Percentiles rank a stretch among this genome's conserved stretches.
Evolutionary conservation across 2,329 filamentous ascomycete genomes (phyloP).

Genomic region (Aspergillus sp.): DNA sequence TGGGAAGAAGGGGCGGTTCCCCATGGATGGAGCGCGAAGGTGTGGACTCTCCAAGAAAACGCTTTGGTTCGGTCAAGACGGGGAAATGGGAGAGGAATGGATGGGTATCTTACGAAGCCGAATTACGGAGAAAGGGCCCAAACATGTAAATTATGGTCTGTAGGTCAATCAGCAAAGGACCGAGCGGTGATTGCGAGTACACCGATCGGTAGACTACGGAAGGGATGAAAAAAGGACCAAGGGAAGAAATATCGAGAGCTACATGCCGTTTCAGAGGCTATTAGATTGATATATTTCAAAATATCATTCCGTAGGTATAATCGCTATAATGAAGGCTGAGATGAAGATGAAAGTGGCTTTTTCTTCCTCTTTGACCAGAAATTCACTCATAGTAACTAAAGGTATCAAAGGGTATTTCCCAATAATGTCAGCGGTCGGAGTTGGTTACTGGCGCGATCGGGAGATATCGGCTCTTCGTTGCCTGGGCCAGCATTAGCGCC

Average conservation of each 20-base stretch:
- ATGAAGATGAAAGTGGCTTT: neutral
- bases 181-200: neutral
- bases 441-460: conserved; percentile 33
- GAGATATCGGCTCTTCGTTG: conserved; percentile 41
- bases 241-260: neutral
- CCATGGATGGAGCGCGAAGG: conserved; percentile 24
- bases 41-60: conserved; percentile 21
- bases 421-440: conserved; percentile 16
- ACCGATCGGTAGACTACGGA: neutral
- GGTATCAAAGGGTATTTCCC: conserved; percentile 2
- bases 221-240: neutral
- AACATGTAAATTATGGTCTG: neutral
- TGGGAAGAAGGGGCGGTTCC: conserved; percentile 28
- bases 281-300: no score
- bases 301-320: neutral
- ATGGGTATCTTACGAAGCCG: conserved; percentile 5
- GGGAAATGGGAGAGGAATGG: conserved; percentile 10
- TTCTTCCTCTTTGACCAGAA: neutral
- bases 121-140: conserved; percentile 4
- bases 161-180: conserved; percentile 4
- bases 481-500: conserved; percentile 28
- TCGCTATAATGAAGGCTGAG: neutral
- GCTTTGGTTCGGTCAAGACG: conserved; percentile 17
- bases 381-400: neutral
- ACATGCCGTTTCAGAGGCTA: no score